Percentiles rank a stretch among this genome's conserved stretches.
These are phyloP conservation scores for Schrenkiella parvula DNA, from an alignment of 345 rosid species.

Conservation along the genomic window DNA sequence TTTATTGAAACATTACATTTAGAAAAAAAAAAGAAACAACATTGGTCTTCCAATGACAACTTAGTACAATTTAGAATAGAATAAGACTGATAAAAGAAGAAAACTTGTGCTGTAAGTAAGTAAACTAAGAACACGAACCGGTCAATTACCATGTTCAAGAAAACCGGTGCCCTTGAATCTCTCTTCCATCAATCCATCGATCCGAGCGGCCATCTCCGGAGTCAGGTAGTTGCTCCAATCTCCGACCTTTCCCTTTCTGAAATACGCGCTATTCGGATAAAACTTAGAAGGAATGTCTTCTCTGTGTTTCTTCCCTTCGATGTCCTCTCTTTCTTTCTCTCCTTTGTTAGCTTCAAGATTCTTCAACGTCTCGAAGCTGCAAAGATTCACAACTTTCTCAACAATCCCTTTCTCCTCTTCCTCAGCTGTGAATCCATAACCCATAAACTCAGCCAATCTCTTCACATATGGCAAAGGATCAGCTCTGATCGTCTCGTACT, in stretches of 20 bases:
- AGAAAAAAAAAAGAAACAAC: not conserved
- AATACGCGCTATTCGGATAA: not conserved
- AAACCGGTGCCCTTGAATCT: slow-evolving; percentile 9
- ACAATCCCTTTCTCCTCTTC: not conserved
- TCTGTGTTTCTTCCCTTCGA: not conserved
- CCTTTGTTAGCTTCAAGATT: slow-evolving; percentile 1
- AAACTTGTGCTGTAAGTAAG: not conserved
- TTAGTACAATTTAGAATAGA: not conserved
- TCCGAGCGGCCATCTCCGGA: slow-evolving; percentile 16
- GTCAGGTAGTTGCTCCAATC: slow-evolving; percentile 10
- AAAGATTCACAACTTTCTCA: not conserved
- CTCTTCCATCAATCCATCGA: slow-evolving; percentile 11
- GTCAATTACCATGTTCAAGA: not conserved
- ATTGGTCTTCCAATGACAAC: not conserved
- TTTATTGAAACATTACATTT: not conserved
- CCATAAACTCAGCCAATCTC: slow-evolving; percentile 20
- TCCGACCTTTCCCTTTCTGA: slow-evolving; percentile 20
- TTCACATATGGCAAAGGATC: slow-evolving; percentile 8
- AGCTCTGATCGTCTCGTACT: slow-evolving; percentile 5
- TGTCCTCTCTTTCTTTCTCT: not conserved
- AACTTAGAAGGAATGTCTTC: not conserved
- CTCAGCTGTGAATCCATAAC: not conserved
- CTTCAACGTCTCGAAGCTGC: not conserved
- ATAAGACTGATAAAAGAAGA: not conserved
- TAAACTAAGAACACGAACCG: not conserved